phyloP scores from a whole-genome alignment of 768 basidiomycete genomes.

The Serendipita indica region DNA sequence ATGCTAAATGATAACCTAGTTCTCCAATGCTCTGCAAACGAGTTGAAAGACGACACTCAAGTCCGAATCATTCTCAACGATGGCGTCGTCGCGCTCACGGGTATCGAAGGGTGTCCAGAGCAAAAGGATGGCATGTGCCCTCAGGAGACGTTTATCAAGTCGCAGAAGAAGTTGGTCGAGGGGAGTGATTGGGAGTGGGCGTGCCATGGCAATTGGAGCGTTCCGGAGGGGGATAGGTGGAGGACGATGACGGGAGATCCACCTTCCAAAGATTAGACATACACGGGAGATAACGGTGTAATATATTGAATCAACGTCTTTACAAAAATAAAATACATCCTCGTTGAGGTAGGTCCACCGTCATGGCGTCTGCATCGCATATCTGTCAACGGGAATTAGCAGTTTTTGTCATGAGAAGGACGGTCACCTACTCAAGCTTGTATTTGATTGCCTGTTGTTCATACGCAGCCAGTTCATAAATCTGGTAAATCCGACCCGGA shows the following conservation, averaged over 20 bases:
- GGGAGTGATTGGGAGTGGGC: slow-evolving; percentile 25
- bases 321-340: no score
- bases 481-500: no score
- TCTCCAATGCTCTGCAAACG: slow-evolving; percentile 17
- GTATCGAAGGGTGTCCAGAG: slow-evolving; percentile 22
- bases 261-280: slow-evolving; percentile 29
- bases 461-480: no score
- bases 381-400: no score
- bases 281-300: no score
- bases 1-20: background rate
- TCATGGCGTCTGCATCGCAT: no score
- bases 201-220: slow-evolving; percentile 48
- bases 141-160: slow-evolving; percentile 22
- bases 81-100: slow-evolving; percentile 23
- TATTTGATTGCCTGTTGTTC: no score
- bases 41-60: slow-evolving; percentile 21
- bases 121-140: slow-evolving; percentile 25
- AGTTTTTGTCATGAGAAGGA: no score
- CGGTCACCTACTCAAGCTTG: no score
- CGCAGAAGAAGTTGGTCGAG: slow-evolving; percentile 20
- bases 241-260: slow-evolving; percentile 57
- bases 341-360: no score
- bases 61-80: slow-evolving; percentile 25
- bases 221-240: slow-evolving; percentile 54
- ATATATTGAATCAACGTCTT: no score